A percentile compares a stretch with the other conserved stretches of the same genome.
Evolutionary conservation across 495 filamentous ascomycete species (phyloP).

Genomic region (Lentithecium fluviatile): DNA sequence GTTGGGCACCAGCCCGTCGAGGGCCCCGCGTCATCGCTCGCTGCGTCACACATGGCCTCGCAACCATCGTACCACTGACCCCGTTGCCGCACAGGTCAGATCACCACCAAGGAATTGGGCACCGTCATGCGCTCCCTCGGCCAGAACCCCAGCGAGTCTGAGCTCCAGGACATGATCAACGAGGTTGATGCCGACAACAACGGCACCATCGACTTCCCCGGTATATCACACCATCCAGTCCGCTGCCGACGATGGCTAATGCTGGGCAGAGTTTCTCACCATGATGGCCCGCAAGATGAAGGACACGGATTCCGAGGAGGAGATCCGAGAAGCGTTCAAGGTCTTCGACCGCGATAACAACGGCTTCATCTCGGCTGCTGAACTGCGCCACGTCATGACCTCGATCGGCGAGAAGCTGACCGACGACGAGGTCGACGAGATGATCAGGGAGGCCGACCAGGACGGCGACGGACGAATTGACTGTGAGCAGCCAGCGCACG

Average conservation of each 20-base stretch:
- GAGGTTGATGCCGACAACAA: constrained; percentile 99
- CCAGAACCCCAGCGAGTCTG: constrained; percentile 98
- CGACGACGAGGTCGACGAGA: constrained; percentile 99
- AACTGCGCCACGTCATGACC: constrained; percentile 98
- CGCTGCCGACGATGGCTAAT: not conserved
- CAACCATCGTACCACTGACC: not conserved
- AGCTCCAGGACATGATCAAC: constrained; percentile 99
- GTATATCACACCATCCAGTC: constrained; percentile 48
- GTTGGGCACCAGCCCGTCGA: too few relatives aligned
- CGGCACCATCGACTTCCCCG: constrained; percentile 98
- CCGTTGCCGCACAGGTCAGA: constrained; percentile 67
- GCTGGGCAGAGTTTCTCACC: constrained; percentile 80
- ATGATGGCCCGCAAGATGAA: constrained; percentile 99
- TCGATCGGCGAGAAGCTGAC: constrained; percentile 99
- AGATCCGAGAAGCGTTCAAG: constrained; percentile 93
- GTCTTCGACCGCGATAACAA: constrained; percentile 99
- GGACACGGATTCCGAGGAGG: constrained; percentile 98
- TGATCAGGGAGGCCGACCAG: constrained; percentile 99
- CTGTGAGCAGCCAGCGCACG: constrained; percentile 53
- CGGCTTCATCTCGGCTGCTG: constrained; percentile 96
- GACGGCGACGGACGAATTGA: constrained; percentile 97
- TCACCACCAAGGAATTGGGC: constrained; percentile 98
- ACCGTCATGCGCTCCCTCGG: constrained; percentile 99
- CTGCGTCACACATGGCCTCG: not conserved
- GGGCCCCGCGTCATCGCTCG: not conserved